Percentiles rank a stretch among this genome's conserved stretches.
Conservation (phyloP, 108 stramenopile species). For the Aurantiochytrium sp. region DNA sequence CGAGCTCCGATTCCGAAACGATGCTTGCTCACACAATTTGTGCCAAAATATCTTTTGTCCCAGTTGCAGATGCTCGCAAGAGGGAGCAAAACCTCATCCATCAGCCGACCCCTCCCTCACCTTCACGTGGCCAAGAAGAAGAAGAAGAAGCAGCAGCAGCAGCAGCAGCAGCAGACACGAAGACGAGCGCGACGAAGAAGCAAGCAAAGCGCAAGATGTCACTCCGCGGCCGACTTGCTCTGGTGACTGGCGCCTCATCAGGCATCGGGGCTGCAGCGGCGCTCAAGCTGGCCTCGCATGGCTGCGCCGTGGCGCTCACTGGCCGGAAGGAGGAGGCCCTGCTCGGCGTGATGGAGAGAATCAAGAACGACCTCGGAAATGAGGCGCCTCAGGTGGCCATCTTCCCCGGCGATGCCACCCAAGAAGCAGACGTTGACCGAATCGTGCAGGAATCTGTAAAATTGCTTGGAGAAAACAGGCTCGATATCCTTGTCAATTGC, state of each 20-base stretch:
- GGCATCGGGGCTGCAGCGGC: not conserved
- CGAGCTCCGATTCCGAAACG: no score
- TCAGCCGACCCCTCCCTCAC: no score
- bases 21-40: no score
- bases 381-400: not conserved
- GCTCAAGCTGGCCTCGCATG: not conserved
- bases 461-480: not conserved
- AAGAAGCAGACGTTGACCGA: not conserved
- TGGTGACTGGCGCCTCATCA: not conserved
- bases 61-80: no score
- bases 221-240: not conserved
- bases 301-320: not conserved
- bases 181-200: not conserved
- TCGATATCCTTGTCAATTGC: conserved; percentile 6
- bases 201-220: not conserved
- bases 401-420: not conserved
- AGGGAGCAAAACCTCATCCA: no score
- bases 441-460: not conserved
- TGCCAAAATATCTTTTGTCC: no score
- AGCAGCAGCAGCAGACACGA: not conserved
- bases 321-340: not conserved
- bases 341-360: not conserved
- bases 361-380: not conserved
- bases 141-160: not conserved
- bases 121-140: no score